Percentiles rank a stretch among this genome's conserved stretches.
Conservation (phyloP, 768 basidiomycete species). For the Erythrobasidium yunnanense region DNA sequence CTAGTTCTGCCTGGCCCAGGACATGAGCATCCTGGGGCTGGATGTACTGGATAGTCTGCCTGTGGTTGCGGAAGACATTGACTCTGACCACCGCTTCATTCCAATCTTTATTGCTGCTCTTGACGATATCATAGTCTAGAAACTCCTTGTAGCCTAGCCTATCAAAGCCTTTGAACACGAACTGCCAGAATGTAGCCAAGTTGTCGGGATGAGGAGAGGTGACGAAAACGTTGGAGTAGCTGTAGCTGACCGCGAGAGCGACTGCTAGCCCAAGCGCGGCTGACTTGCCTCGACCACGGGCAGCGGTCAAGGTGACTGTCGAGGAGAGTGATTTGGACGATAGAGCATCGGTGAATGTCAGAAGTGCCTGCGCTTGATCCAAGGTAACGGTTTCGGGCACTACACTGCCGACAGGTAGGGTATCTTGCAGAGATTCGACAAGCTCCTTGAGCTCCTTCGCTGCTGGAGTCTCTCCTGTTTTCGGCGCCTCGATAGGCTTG, state of each 20-base stretch:
- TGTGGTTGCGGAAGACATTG: conserved; percentile 80
- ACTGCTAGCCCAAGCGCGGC: conserved; percentile 92
- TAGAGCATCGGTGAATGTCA: conserved; percentile 89
- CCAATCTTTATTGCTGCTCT: conserved; percentile 87
- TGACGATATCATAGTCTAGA: conserved; percentile 92
- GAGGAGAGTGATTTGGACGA: conserved; percentile 77
- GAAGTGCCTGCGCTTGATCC: conserved; percentile 82
- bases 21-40: conserved; percentile 97
- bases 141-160: conserved; percentile 92
- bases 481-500: conserved; percentile 47
- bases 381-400: conserved; percentile 80
- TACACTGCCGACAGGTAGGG: conserved; percentile 76
- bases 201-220: conserved; percentile 97
- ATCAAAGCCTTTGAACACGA: conserved; percentile 93
- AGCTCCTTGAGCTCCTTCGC: conserved; percentile 54
- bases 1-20: conserved; percentile 89
- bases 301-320: conserved; percentile 88
- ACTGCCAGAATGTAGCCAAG: conserved; percentile 92
- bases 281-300: conserved; percentile 89
- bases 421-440: conserved; percentile 64
- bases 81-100: conserved; percentile 91
- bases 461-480: conserved; percentile 33
- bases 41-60: conserved; percentile 99
- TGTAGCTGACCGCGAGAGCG: conserved; percentile 79
- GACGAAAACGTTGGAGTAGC: conserved; percentile 95